Evolutionary conservation across 768 basidiomycete genomes (phyloP).

Genomic region (Amanita subjunquillea): DNA sequence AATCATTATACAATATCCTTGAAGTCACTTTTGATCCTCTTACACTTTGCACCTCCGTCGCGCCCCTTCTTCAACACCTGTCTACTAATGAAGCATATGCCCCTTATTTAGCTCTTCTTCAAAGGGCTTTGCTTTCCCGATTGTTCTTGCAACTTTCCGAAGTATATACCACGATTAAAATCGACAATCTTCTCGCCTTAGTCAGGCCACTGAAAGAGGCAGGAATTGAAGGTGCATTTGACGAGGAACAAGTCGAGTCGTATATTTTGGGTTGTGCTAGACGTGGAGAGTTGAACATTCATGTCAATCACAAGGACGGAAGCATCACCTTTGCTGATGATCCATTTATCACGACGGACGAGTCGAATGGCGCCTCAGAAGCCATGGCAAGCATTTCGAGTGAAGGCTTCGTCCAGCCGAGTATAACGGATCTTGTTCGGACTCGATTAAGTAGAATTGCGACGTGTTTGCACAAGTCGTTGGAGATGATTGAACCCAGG

Average conservation of each 20-base stretch:
- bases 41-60: slow-evolving; percentile 66
- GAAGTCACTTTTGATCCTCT: slow-evolving; percentile 93
- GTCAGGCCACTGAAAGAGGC: slow-evolving; percentile 62
- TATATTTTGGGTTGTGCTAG: slow-evolving; percentile 91
- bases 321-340: slow-evolving; percentile 81
- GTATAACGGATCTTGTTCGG: slow-evolving; percentile 60
- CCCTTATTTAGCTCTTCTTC: slow-evolving; percentile 81
- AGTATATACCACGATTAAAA: slow-evolving; percentile 82
- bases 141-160: slow-evolving; percentile 86
- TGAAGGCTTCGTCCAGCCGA: slow-evolving; percentile 52
- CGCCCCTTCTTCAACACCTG: slow-evolving; percentile 65
- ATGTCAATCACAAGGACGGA: slow-evolving; percentile 81
- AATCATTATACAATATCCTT: slow-evolving; percentile 76
- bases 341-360: slow-evolving; percentile 42
- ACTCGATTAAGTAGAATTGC: slow-evolving; percentile 76
- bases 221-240: slow-evolving; percentile 43
- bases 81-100: slow-evolving; percentile 49
- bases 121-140: slow-evolving; percentile 84
- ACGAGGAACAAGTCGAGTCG: slow-evolving; percentile 75
- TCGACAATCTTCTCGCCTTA: slow-evolving; percentile 67
- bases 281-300: slow-evolving; percentile 76
- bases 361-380: slow-evolving; percentile 19
- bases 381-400: slow-evolving; percentile 13
- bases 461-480: slow-evolving; percentile 55
- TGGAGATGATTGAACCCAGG: slow-evolving; percentile 42